Evolutionary conservation across 306 rosid genomes (phyloP), one percentile per base, ranked within the genome.

Genomic region (Abrus pulchellus): DNA sequence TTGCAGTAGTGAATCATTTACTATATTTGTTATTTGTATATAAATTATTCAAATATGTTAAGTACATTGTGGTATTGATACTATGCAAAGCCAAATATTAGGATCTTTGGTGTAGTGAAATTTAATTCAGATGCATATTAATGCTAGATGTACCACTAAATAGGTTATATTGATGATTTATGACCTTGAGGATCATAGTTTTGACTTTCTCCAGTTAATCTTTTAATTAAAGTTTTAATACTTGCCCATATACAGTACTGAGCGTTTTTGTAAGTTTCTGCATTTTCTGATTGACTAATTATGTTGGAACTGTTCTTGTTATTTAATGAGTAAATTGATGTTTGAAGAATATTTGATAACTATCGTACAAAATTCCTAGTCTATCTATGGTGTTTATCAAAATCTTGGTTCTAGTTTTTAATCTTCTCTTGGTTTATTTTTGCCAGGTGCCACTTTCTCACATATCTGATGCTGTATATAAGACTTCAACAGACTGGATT

Each of bases 401-500:
- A 66, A 45, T 33, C 61, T 64, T 68, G 4, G 43, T 72, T 71
- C 54, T 80, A 43, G 48, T 69, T 82, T 74, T 30, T 62, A 14
- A 62, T 30, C 12, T 79, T 60, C 61, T 9, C 11, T 65, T 76
- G 12, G 83, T 64, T 60, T 40, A 27, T 63, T 83, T 72, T 61
- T 73, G 10, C 90, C 71, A 95, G 99, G 82, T 72, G 34, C 99
- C 99, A 32, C 86, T 93, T 69, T 86, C 93, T 73, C 86, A 90
- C 82, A 86, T 95, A 48, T 80, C 98, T 29, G 97, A 93, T 4
- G 83, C 77, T 86, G 94, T 91, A 71, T 90, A 87, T 9, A 95
- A 91, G 92, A 87, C 92, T 48, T 88, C 98, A 27, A 20, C 68
- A 14, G 98, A 95, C 82, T 95, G 97, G 97, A 86, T 93, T 74